Evolutionary conservation across 1,139 yeast species (phyloP).

Genomic region (Hemisphaericaspora subhashii): DNA sequence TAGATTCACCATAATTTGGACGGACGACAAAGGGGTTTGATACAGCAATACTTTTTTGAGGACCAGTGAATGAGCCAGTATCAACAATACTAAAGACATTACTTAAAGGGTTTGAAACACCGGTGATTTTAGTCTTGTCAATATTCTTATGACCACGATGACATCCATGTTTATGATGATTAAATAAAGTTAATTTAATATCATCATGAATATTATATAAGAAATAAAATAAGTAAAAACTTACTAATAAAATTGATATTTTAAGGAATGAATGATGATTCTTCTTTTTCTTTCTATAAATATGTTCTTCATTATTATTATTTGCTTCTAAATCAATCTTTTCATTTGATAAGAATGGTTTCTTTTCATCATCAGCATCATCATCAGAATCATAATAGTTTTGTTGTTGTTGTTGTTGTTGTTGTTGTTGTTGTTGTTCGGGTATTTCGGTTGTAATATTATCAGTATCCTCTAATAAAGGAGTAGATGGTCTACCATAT

Average conservation of each 20-base stretch:
- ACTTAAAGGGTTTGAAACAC: background rate
- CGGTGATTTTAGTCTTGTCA: background rate
- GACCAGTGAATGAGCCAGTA: conserved; percentile 3
- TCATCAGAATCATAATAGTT: too few relatives aligned
- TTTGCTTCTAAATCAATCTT: conserved; percentile 6
- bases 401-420: background rate
- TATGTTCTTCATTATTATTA: too few relatives aligned
- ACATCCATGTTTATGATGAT: background rate
- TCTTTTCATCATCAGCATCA: conserved; percentile 5
- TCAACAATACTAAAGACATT: conserved; percentile 4
- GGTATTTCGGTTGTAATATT: background rate
- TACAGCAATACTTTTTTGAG: conserved; percentile 26
- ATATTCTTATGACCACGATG: background rate
- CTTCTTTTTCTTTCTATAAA: background rate
- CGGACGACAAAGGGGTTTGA: conserved; percentile 30
- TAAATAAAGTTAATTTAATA: background rate
- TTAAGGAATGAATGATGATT: background rate
- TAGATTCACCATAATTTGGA: conserved; percentile 30
- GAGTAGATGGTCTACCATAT: conserved; percentile 15
- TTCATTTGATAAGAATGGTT: conserved; percentile 6
- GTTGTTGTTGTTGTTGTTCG: background rate
- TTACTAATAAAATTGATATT: background rate
- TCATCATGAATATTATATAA: background rate
- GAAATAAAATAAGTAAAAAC: background rate
- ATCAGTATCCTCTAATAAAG: background rate